A percentile compares a stretch with the other conserved stretches of the same genome.
These are phyloP conservation scores for Purshia tridentata DNA, from an alignment of 306 rosid species.

Conservation along the genomic window DNA sequence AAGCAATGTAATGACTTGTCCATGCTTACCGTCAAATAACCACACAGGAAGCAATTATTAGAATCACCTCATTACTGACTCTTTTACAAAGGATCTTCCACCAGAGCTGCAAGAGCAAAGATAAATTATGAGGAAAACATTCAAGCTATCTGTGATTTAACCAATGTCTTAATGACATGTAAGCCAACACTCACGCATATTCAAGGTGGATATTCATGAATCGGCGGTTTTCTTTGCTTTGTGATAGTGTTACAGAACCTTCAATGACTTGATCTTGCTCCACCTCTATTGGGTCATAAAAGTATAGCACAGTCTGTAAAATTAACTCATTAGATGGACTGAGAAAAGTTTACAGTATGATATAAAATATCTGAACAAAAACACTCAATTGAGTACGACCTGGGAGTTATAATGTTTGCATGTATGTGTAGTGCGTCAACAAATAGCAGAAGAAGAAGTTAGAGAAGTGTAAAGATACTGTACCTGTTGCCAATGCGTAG, in stretches of 20 bases:
- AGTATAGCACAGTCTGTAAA: slow-evolving; percentile 86
- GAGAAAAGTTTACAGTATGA: not conserved
- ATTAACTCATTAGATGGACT: slow-evolving; percentile 26
- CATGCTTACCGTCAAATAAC: slow-evolving; percentile 7
- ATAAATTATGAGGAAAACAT: slow-evolving; percentile 22
- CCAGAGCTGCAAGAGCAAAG: slow-evolving; percentile 71
- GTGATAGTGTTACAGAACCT: slow-evolving; percentile 80
- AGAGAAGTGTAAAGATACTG: not conserved
- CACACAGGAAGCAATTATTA: not conserved
- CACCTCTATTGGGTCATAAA: slow-evolving; percentile 88
- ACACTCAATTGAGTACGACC: not conserved
- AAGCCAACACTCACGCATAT: slow-evolving; percentile 65
- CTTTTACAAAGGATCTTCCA: slow-evolving; percentile 85
- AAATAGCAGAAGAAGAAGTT: no score
- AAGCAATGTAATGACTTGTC: slow-evolving; percentile 13
- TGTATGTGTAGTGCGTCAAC: no score
- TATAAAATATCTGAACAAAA: not conserved
- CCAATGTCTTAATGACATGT: not conserved
- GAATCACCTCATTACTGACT: slow-evolving; percentile 90
- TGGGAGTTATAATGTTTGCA: no score
- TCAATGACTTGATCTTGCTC: slow-evolving; percentile 96
- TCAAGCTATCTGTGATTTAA: not conserved
- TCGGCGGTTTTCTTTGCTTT: slow-evolving; percentile 92
- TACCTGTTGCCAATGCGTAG: slow-evolving; percentile 99
- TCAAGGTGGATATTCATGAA: slow-evolving; percentile 97